A percentile compares a stretch with the other conserved stretches of the same genome.
Evolutionary conservation across 305 asterid species (phyloP).

Genomic region (Rubia peregrina): DNA sequence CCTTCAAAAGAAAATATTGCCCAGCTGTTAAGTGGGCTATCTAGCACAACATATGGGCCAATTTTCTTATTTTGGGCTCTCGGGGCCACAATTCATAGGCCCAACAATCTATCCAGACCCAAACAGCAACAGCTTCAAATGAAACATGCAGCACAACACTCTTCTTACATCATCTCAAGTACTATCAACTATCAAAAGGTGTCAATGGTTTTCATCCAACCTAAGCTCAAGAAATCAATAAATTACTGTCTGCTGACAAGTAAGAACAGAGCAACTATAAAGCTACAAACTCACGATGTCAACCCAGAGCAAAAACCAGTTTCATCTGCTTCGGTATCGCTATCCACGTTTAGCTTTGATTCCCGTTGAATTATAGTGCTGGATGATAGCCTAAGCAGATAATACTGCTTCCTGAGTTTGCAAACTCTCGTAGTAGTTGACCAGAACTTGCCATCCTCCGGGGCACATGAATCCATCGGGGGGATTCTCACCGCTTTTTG

Average conservation of each 20-base stretch:
- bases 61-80: too few relatives aligned
- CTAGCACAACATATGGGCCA: background rate
- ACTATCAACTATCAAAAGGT: background rate
- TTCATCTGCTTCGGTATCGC: slow-evolving; percentile 8
- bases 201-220: background rate
- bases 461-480: slow-evolving; percentile 82
- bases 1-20: background rate
- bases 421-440: slow-evolving; percentile 60
- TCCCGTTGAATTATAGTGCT: slow-evolving; percentile 3
- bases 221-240: background rate
- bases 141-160: background rate
- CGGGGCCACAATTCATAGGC: too few relatives aligned
- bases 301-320: slow-evolving; percentile 3
- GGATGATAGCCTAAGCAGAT: slow-evolving; percentile 28
- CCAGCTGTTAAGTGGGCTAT: background rate
- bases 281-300: slow-evolving; percentile 1
- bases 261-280: background rate
- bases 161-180: background rate
- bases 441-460: slow-evolving; percentile 71
- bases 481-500: slow-evolving; percentile 68
- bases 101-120: background rate
- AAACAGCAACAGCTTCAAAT: background rate
- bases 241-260: background rate
- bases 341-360: slow-evolving; percentile 6
- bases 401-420: slow-evolving; percentile 52